Conservation (phyloP, 148 eudicot species). For the Salicornia ramosissima region DNA sequence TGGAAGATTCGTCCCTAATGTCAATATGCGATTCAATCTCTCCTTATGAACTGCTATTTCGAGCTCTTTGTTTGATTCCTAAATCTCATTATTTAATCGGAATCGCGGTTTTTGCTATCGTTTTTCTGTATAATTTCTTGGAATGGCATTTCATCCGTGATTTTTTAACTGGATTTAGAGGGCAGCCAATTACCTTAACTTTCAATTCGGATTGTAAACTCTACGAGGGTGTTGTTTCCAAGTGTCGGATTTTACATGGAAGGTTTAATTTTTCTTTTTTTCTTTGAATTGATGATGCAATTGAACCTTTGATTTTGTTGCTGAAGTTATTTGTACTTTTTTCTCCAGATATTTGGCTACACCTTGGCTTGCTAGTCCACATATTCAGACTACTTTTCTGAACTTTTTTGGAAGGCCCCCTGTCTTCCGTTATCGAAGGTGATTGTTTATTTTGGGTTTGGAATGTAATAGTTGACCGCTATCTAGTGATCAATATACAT, state of each 20-base stretch:
- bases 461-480: background rate
- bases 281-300: background rate
- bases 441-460: background rate
- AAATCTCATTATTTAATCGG: conserved; percentile 46
- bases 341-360: conserved; percentile 72
- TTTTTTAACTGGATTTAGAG: conserved; percentile 59
- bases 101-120: conserved; percentile 17
- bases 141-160: conserved; percentile 71
- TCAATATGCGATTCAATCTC: conserved; percentile 14
- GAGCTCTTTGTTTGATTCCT: conserved; percentile 44
- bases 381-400: conserved; percentile 75
- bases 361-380: conserved; percentile 95
- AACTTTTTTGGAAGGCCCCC: conserved; percentile 79
- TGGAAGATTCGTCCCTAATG: conserved; percentile 17
- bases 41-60: conserved; percentile 45
- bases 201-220: conserved; percentile 52
- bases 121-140: conserved; percentile 56
- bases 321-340: background rate
- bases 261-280: conserved; percentile 39
- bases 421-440: conserved; percentile 66
- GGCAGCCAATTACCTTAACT: conserved; percentile 42
- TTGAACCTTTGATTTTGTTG: background rate
- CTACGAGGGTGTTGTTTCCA: conserved; percentile 66
- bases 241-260: conserved; percentile 69
- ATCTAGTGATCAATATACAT: background rate